Evolutionary conservation across 345 rosid species (phyloP), one percentile per base, ranked within the genome.

Genomic region (Lepidium africanum): DNA sequence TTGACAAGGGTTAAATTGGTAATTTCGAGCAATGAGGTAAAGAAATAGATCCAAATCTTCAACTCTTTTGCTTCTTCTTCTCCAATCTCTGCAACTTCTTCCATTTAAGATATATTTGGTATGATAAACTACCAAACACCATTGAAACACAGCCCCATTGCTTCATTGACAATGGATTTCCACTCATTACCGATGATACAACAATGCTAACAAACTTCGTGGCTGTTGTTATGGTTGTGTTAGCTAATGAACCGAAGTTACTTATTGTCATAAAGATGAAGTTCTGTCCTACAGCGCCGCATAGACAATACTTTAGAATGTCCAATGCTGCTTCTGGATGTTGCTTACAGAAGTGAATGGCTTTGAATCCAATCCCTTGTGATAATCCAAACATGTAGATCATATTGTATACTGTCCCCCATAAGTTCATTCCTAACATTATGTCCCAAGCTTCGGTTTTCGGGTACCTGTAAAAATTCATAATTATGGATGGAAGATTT

Each of bases 81-180:
- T 79, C 90, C 79, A 71, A 43, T 66, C 80, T 91, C 80, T 84
- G 87, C 74, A 86, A 45, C 76, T 83, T 89, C 71, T 60, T 89
- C 99, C 99, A 94, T 58, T 91, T 94, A 41, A 94, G 87, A 71
- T 78, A 89, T 68, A 91, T 94, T 83, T 91, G 97, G 78, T 84
- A 91, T n/a, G 96, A 87, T 71, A 94, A 77, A 14, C 99, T 97
- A 17, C 95, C 85, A 85, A 94, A 94, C 21, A 94, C 96, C 97
- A 94, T 88, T 12, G 78, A 53, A 16, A 94, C 95, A 42, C 95
- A 87, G 1, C 90, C 95, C 99, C 99, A 91, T 76, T 94, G 96
- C 65, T 87, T 91, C 54, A 78, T 3, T 32, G 97, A 87, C 60
- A 94, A 72, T 15, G 97, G 97, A 73, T 94, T 94, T 59, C 97